Conservation (phyloP, 2,329 filamentous ascomycete genomes). For the Exophiala sp. region DNA sequence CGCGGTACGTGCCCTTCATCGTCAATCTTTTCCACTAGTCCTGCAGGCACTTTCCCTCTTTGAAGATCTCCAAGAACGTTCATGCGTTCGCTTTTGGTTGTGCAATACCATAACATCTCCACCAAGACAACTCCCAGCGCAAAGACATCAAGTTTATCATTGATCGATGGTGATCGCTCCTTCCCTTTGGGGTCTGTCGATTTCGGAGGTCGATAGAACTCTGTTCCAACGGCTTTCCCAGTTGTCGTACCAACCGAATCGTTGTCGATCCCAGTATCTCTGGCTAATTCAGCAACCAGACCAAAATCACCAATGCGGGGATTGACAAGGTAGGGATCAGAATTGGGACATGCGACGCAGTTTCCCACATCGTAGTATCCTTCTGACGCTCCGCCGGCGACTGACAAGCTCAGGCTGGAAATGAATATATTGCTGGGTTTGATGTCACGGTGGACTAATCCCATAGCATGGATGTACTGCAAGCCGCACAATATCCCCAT, state of each 20-base stretch:
- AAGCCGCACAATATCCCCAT: constrained; percentile 60
- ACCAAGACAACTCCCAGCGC: constrained; percentile 45
- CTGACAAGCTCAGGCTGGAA: constrained; percentile 40
- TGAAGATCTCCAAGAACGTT: constrained; percentile 40
- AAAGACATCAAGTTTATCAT: constrained; percentile 50
- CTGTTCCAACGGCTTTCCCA: constrained; percentile 55
- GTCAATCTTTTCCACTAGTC: constrained; percentile 39
- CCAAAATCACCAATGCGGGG: constrained; percentile 68
- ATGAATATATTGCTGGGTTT: constrained; percentile 69
- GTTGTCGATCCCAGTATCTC: not conserved
- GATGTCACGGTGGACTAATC: constrained; percentile 63
- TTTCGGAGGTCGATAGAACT: constrained; percentile 57
- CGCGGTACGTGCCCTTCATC: constrained; percentile 31
- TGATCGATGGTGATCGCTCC: constrained; percentile 28
- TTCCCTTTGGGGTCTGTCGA: constrained; percentile 6
- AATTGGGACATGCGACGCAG: constrained; percentile 21
- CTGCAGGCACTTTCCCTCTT: constrained; percentile 34
- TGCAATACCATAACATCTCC: constrained; percentile 57
- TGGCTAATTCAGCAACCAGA: constrained; percentile 53
- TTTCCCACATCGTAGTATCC: constrained; percentile 39
- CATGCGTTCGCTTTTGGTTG: constrained; percentile 48
- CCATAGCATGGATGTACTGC: constrained; percentile 60
- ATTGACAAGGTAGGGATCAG: constrained; percentile 44
- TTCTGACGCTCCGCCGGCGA: constrained; percentile 40
- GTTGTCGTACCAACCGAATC: not conserved